Evolutionary conservation across 352 stramenopile genomes (phyloP).

Genomic region (Halophytophthora polymorphica): DNA sequence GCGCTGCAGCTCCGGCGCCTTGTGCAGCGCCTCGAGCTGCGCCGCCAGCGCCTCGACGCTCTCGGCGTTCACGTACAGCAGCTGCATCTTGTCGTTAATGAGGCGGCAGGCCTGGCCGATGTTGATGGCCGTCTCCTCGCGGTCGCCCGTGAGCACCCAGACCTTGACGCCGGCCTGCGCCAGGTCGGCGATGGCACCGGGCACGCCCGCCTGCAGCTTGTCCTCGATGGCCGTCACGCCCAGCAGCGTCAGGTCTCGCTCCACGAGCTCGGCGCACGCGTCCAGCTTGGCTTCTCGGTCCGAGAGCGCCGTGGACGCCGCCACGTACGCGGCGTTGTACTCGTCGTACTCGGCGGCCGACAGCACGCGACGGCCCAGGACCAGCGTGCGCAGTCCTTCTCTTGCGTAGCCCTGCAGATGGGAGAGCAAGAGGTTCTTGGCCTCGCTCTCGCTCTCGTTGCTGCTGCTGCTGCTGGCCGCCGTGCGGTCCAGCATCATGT

Average conservation of each 20-base stretch:
- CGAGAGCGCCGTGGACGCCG: conserved; percentile 44
- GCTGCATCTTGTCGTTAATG: conserved; percentile 65
- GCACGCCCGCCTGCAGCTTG: conserved; percentile 93
- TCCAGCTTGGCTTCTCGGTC: conserved; percentile 52
- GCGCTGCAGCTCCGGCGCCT: conserved; percentile 38
- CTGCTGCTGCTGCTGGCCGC: conserved; percentile 7
- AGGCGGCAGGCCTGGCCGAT: conserved; percentile 91
- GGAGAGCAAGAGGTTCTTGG: conserved; percentile 20
- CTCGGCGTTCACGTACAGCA: conserved; percentile 65
- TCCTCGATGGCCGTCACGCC: conserved; percentile 96
- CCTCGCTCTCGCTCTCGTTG: conserved; percentile 10
- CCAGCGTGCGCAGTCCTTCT: conserved; percentile 79
- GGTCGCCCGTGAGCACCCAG: conserved; percentile 98
- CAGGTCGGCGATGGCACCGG: conserved; percentile 91
- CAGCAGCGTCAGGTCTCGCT: conserved; percentile 78
- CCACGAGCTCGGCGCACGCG: conserved; percentile 56
- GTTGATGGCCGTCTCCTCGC: conserved; percentile 97
- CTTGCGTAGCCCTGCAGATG: conserved; percentile 68
- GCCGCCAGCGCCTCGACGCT: conserved; percentile 30
- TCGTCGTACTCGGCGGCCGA: conserved; percentile 39
- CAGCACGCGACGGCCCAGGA: conserved; percentile 60
- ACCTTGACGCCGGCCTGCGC: conserved; percentile 95
- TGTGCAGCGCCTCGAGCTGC: conserved; percentile 47
- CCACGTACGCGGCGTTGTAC: conserved; percentile 60
- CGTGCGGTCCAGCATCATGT: conserved; percentile 74